These are phyloP conservation scores for Cladosporium austrohemisphaericum DNA, from an alignment of 2,329 filamentous ascomycete species.

Conservation along the genomic window DNA sequence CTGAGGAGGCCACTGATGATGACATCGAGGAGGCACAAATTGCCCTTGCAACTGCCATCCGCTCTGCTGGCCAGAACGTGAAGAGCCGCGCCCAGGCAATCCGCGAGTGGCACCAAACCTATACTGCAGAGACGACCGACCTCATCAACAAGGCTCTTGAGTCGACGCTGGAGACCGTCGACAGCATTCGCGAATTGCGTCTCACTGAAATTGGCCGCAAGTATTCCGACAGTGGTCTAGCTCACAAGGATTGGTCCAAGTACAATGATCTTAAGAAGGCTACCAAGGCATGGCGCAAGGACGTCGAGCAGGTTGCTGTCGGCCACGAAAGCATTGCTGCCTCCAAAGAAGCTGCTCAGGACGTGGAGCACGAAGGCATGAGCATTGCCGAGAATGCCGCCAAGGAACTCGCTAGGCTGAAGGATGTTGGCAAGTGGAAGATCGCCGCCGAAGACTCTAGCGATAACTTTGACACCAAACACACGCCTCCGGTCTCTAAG, in stretches of 20 bases:
- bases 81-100: conserved; percentile 74
- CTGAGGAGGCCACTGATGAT: conserved; percentile 54
- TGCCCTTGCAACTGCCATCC: conserved; percentile 54
- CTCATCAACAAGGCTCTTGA: conserved; percentile 71
- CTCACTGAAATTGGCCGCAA: conserved; percentile 86
- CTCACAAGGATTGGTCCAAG: conserved; percentile 95
- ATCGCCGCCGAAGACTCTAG: conserved; percentile 68
- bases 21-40: conserved; percentile 52
- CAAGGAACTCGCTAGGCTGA: conserved; percentile 73
- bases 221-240: conserved; percentile 95
- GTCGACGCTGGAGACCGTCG: conserved; percentile 76
- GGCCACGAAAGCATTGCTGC: conserved; percentile 66
- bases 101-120: conserved; percentile 70
- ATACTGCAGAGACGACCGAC: conserved; percentile 64
- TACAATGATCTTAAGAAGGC: conserved; percentile 84
- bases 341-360: conserved; percentile 64
- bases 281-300: conserved; percentile 78
- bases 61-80: conserved; percentile 66
- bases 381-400: conserved; percentile 71
- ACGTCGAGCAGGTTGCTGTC: conserved; percentile 72
- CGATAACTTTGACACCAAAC: conserved; percentile 72
- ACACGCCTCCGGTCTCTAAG: conserved; percentile 55
- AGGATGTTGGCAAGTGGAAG: conserved; percentile 83
- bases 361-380: conserved; percentile 78
- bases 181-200: conserved; percentile 76